phyloP scores from a whole-genome alignment of 257 asterid genomes.

The Paraleonurus japonicus region DNA sequence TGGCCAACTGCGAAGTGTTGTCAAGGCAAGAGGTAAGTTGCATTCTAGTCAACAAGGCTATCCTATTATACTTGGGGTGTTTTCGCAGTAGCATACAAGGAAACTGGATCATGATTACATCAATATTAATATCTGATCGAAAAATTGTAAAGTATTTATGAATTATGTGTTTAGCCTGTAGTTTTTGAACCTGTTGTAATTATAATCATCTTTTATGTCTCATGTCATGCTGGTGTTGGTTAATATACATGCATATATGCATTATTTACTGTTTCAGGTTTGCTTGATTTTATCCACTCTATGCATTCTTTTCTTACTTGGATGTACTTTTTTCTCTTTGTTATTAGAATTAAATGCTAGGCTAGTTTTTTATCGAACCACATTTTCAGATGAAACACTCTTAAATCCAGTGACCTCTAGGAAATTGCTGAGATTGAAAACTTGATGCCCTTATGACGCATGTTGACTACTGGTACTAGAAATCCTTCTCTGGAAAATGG shows the following conservation, averaged over 20 bases:
- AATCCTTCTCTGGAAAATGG: too few species aligned
- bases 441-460: too few species aligned
- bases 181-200: neutral
- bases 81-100: neutral
- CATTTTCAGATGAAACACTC: too few species aligned
- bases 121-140: neutral
- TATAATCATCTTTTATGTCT: neutral
- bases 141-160: neutral
- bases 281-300: constrained; percentile 8
- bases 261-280: neutral
- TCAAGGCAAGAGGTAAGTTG: constrained; percentile 68
- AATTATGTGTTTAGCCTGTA: neutral
- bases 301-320: neutral
- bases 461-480: too few species aligned
- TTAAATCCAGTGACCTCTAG: too few species aligned
- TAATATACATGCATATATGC: neutral
- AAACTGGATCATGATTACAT: constrained; percentile 7
- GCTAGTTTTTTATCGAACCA: neutral
- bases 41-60: constrained; percentile 7
- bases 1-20: constrained; percentile 80
- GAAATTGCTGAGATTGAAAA: too few species aligned
- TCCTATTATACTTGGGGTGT: constrained; percentile 6
- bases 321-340: neutral
- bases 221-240: neutral
- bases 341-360: neutral